These are phyloP conservation scores for Ascochyta fabae DNA, from an alignment of 2,329 filamentous ascomycete species.

Conservation along the genomic window DNA sequence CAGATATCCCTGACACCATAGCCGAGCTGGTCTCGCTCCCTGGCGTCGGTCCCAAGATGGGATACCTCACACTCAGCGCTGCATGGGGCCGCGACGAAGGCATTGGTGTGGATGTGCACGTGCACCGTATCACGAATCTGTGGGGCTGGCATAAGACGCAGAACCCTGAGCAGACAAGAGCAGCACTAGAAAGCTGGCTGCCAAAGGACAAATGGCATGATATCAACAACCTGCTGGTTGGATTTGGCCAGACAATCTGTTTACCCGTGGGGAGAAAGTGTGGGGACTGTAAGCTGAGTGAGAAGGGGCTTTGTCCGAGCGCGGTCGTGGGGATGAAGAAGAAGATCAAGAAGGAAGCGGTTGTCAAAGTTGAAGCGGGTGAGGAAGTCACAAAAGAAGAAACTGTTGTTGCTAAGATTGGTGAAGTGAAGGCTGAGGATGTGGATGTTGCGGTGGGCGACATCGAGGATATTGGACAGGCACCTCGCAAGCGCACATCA, in stretches of 20 bases:
- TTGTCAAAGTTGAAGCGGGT: slow-evolving; percentile 48
- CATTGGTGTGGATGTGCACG: slow-evolving; percentile 93
- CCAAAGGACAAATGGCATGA: slow-evolving; percentile 87
- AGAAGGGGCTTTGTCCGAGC: slow-evolving; percentile 73
- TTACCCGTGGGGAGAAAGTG: slow-evolving; percentile 80
- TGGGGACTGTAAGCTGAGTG: slow-evolving; percentile 82
- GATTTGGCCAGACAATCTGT: slow-evolving; percentile 86
- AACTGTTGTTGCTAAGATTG: slow-evolving; percentile 17
- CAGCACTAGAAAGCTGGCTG: slow-evolving; percentile 79
- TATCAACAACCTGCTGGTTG: slow-evolving; percentile 89
- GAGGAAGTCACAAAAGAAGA: slow-evolving; percentile 32
- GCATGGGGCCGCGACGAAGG: slow-evolving; percentile 74
- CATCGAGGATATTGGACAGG: slow-evolving; percentile 43
- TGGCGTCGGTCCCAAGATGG: slow-evolving; percentile 95
- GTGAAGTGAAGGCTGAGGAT: slow-evolving; percentile 38
- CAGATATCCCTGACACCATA: slow-evolving; percentile 82
- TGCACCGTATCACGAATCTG: slow-evolving; percentile 91
- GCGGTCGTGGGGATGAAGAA: slow-evolving; percentile 57
- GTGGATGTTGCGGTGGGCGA: slow-evolving; percentile 31
- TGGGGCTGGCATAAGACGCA: slow-evolving; percentile 90
- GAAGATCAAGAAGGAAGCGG: slow-evolving; percentile 56
- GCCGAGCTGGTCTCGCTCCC: slow-evolving; percentile 78
- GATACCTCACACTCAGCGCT: slow-evolving; percentile 82
- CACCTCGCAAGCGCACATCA: neutral
- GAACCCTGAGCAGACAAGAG: slow-evolving; percentile 81